A percentile compares a stretch with the other conserved stretches of the same genome.
phyloP scores from a whole-genome alignment of 306 rosid genomes.

The Adenanthera pavonina region DNA sequence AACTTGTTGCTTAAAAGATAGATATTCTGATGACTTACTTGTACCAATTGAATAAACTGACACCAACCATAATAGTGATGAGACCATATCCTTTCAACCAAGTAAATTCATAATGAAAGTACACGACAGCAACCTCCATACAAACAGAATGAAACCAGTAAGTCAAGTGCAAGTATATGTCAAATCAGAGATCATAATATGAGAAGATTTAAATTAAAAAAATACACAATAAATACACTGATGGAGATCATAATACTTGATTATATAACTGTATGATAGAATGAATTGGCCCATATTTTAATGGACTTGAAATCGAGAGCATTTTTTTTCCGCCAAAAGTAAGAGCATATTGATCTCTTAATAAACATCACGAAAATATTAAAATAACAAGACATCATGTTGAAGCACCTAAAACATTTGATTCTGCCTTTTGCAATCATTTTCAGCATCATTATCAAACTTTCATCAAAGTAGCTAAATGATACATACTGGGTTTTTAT shows the following conservation, averaged over 20 bases:
- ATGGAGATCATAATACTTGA: background rate
- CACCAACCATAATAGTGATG: slow-evolving; percentile 78
- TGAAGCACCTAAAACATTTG: background rate
- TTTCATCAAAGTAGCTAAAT: background rate
- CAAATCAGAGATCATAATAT: slow-evolving; percentile 1
- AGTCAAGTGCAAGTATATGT: slow-evolving; percentile 35
- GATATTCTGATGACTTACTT: slow-evolving; percentile 67
- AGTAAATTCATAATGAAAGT: slow-evolving; percentile 87
- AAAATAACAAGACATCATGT: background rate
- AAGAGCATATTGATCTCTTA: background rate
- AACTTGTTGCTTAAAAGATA: slow-evolving; percentile 27
- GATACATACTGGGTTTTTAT: background rate
- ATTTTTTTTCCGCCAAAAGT: too few species aligned
- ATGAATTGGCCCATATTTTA: background rate
- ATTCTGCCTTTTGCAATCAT: background rate
- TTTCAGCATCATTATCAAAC: background rate
- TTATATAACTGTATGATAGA: slow-evolving; percentile 2
- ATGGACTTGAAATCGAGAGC: background rate
- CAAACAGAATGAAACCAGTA: slow-evolving; percentile 34
- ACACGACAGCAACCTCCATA: slow-evolving; percentile 87
- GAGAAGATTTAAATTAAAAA: slow-evolving; percentile 14
- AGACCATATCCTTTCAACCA: slow-evolving; percentile 91
- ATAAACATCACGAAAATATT: background rate
- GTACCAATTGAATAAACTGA: slow-evolving; percentile 93
- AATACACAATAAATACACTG: slow-evolving; percentile 15